phyloP scores from a whole-genome alignment of 257 asterid genomes.

The Solanum chaucha region DNA sequence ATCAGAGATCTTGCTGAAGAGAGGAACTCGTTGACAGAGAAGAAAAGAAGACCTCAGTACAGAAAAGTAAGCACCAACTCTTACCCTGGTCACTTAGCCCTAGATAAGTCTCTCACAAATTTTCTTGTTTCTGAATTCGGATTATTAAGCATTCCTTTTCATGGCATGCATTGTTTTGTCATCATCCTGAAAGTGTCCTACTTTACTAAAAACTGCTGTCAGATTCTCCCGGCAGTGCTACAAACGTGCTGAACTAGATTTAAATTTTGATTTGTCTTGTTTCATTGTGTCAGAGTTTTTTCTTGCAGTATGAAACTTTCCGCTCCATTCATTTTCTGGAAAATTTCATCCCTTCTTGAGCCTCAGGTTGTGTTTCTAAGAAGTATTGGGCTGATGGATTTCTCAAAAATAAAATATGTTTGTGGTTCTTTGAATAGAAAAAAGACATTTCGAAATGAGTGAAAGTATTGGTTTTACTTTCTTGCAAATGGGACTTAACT shows the following conservation, averaged over 20 bases:
- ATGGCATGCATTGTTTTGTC: neutral
- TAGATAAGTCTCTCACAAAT: neutral
- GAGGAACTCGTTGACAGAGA: slow-evolving; percentile 79
- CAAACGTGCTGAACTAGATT: neutral
- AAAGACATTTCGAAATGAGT: neutral
- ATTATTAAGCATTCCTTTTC: neutral
- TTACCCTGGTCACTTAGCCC: neutral
- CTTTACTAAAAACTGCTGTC: neutral
- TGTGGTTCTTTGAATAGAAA: neutral
- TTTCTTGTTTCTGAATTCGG: neutral
- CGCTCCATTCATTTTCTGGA: neutral
- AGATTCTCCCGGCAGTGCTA: neutral
- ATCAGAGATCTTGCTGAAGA: slow-evolving; percentile 95
- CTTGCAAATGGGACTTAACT: neutral
- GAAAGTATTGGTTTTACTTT: neutral
- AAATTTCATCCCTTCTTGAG: neutral
- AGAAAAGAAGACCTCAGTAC: slow-evolving; percentile 77
- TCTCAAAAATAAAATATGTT: neutral
- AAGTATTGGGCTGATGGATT: neutral
- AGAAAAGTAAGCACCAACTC: slow-evolving; percentile 50
- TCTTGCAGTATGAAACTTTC: neutral
- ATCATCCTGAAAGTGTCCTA: neutral
- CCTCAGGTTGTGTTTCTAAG: neutral
- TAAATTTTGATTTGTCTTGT: neutral
- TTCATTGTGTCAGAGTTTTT: neutral